Evolutionary conservation across 495 filamentous ascomycete genomes (phyloP).

Genomic region (Sabuloglossum arenarium): DNA sequence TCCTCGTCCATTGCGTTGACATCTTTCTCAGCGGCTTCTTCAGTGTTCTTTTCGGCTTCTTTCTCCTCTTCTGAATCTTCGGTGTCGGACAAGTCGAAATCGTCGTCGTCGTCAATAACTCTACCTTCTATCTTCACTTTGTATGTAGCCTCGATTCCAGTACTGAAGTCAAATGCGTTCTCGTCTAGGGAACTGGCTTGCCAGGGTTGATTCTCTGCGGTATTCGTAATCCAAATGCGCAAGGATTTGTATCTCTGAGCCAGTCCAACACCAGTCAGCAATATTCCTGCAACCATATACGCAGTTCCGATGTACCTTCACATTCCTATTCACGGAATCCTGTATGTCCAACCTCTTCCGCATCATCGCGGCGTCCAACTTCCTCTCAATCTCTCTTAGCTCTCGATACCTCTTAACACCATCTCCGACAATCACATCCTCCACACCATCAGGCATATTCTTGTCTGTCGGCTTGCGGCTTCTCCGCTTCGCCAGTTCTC

Average conservation of each 20-base stretch:
- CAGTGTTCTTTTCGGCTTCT: conserved; percentile 12
- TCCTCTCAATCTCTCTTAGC: conserved; percentile 70
- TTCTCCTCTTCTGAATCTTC: conserved; percentile 34
- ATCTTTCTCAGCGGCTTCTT: conserved; percentile 17
- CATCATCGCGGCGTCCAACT: conserved; percentile 84
- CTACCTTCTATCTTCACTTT: conserved; percentile 84
- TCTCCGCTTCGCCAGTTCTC: conserved; percentile 50
- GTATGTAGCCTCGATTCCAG: conserved; percentile 49
- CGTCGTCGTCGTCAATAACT: conserved; percentile 56
- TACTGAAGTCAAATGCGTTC: conserved; percentile 54
- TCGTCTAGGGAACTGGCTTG: conserved; percentile 43
- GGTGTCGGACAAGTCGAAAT: not conserved
- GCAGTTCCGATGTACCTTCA: conserved; percentile 30
- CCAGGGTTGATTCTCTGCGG: conserved; percentile 86
- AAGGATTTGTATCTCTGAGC: conserved; percentile 53
- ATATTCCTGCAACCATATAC: not conserved
- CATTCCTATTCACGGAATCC: conserved; percentile 57
- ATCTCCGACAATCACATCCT: conserved; percentile 59
- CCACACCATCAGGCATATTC: conserved; percentile 75
- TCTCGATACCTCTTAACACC: conserved; percentile 62
- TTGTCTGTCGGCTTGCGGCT: conserved; percentile 83
- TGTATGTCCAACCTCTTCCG: conserved; percentile 81
- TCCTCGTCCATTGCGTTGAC: conserved; percentile 9
- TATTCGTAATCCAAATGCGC: conserved; percentile 91
- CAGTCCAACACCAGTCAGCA: not conserved